Percentiles rank a stretch among this genome's conserved stretches.
These are phyloP conservation scores for Leucoagaricus sp. DNA, from an alignment of 1,284 basidiomycete species.

Conservation along the genomic window DNA sequence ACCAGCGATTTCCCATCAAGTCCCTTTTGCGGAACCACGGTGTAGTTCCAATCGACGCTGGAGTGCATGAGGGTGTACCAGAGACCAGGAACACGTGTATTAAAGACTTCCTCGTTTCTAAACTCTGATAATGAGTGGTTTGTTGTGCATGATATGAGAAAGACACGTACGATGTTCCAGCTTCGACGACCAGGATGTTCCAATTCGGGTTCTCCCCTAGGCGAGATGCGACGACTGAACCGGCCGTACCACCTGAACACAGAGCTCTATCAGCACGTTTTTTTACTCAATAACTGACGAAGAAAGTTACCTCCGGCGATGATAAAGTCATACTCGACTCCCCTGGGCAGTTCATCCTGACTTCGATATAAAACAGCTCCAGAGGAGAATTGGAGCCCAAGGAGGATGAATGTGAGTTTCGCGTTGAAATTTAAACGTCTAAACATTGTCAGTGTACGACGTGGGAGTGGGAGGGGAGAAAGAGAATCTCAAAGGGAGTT, in stretches of 20 bases:
- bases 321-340: conserved; percentile 22
- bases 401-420: too few relatives aligned
- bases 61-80: conserved; percentile 1
- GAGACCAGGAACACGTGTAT: conserved; percentile 10
- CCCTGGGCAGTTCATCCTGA: conserved; percentile 7
- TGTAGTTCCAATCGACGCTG: conserved; percentile 33
- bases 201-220: conserved; percentile 14
- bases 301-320: conserved; percentile 26
- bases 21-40: conserved; percentile 24
- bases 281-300: too few relatives aligned
- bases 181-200: conserved; percentile 18
- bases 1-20: conserved; percentile 20
- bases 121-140: background rate
- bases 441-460: too few relatives aligned
- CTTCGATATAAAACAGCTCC: background rate
- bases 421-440: too few relatives aligned
- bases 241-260: conserved; percentile 13
- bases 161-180: conserved; percentile 14
- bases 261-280: too few relatives aligned
- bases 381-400: too few relatives aligned
- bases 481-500: too few relatives aligned
- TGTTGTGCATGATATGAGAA: background rate
- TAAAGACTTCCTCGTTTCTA: conserved; percentile 11
- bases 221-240: conserved; percentile 12
- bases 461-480: too few relatives aligned